Evolutionary conservation across 306 rosid species (phyloP).

Genomic region (Crotalaria pallida): DNA sequence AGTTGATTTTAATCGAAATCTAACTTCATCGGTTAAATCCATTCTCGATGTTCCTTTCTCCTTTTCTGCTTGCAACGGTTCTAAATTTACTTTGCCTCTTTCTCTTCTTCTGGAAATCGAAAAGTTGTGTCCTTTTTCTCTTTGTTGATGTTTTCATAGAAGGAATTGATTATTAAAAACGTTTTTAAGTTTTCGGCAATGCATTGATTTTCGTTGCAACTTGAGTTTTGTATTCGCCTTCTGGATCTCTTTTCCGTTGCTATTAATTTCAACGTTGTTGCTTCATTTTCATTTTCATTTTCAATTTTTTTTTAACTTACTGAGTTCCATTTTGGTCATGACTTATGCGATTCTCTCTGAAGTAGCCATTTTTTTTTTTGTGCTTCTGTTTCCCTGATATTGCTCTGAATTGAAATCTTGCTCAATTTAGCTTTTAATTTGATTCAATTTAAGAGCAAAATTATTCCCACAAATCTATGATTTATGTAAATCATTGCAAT

Average conservation of each 20-base stretch:
- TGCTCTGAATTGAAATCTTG: background rate
- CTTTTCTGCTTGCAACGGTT: constrained; percentile 14
- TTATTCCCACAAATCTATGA: background rate
- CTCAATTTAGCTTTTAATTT: background rate
- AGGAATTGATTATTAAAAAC: background rate
- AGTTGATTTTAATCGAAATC: constrained; percentile 1
- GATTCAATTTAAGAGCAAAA: background rate
- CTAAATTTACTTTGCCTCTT: background rate
- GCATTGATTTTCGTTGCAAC: constrained; percentile 12
- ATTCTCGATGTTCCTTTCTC: background rate
- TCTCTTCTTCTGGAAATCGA: constrained; percentile 8
- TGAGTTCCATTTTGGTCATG: background rate
- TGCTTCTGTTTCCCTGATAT: background rate
- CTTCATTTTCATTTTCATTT: background rate
- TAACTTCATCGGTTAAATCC: constrained; percentile 1
- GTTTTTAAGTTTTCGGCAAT: constrained; percentile 27
- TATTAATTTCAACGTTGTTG: background rate
- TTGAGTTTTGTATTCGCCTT: background rate
- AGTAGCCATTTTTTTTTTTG: background rate
- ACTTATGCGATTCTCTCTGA: background rate
- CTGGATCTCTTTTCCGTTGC: constrained; percentile 15
- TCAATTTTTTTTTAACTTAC: background rate
- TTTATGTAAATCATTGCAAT: too few relatives aligned
- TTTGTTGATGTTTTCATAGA: background rate
- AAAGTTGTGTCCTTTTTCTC: background rate